A percentile compares a stretch with the other conserved stretches of the same genome.
Evolutionary conservation across 192 early-diverging fungal genomes (phyloP).

Genomic region (Coemansia sp.): DNA sequence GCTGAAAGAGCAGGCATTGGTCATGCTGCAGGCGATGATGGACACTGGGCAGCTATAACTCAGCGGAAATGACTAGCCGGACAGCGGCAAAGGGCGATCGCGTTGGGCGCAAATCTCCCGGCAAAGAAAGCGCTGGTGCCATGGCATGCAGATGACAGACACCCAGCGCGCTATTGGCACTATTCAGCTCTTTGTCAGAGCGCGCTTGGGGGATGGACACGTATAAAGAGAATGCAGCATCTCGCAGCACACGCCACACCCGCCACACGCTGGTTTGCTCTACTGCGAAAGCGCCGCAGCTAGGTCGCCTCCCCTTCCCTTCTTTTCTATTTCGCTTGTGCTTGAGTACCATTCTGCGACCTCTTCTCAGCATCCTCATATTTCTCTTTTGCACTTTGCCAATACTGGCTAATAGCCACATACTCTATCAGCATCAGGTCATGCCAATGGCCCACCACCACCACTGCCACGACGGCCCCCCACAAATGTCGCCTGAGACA

Average conservation of each 20-base stretch:
- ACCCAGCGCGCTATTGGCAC: not conserved
- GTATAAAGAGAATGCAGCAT: conserved; percentile 8
- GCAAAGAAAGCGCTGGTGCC: not conserved
- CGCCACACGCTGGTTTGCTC: conserved; percentile 42
- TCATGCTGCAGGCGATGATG: not conserved
- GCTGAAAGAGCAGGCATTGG: conserved; percentile 4
- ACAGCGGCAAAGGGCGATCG: not conserved
- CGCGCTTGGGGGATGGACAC: not conserved
- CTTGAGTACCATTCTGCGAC: conserved; percentile 10
- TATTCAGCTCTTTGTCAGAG: conserved; percentile 7
- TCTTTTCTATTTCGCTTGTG: conserved; percentile 1
- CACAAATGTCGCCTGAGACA: not conserved
- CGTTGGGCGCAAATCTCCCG: not conserved
- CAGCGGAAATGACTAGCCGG: not conserved
- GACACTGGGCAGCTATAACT: not conserved
- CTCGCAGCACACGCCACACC: conserved; percentile 52
- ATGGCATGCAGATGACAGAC: not conserved
- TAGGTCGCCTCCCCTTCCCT: conserved; percentile 7
- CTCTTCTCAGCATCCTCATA: conserved; percentile 6
- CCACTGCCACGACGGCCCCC: conserved; percentile 6
- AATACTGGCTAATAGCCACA: not conserved
- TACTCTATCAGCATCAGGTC: conserved; percentile 13
- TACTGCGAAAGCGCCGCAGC: conserved; percentile 19
- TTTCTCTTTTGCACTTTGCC: conserved; percentile 11
- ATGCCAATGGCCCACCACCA: conserved; percentile 4